Evolutionary conservation across 164 flowering plant genomes (phyloP).

Genomic region (Kingdonia uniflora): DNA sequence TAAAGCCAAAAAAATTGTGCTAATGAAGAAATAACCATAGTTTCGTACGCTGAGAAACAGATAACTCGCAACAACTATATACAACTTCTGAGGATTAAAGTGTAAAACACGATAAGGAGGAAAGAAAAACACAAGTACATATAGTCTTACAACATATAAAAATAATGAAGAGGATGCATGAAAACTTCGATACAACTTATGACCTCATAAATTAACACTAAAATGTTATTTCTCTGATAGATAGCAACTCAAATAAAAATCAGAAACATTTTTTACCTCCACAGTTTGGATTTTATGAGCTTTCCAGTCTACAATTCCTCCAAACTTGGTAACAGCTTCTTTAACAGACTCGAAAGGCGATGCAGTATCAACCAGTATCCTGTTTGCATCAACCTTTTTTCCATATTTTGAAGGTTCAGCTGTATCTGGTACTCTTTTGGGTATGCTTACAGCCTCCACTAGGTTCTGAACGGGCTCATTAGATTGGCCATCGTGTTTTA

Average conservation of each 20-base stretch:
- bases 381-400: conserved; percentile 17
- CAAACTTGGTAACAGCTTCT: conserved; percentile 86
- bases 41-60: too few species aligned
- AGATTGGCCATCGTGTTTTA: conserved; percentile 4
- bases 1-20: too few species aligned
- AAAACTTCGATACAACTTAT: too few species aligned
- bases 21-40: too few species aligned
- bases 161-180: too few species aligned
- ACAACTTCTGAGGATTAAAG: too few species aligned
- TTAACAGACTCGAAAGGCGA: conserved; percentile 93
- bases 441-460: conserved; percentile 10
- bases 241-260: not conserved
- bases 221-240: too few species aligned
- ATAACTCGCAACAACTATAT: too few species aligned
- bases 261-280: conserved; percentile 40
- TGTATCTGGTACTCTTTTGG: conserved; percentile 11
- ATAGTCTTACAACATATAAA: too few species aligned
- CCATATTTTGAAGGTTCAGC: conserved; percentile 10
- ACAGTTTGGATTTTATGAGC: conserved; percentile 72
- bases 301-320: conserved; percentile 93
- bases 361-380: conserved; percentile 63
- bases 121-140: too few species aligned
- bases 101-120: too few species aligned
- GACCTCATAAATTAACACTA: too few species aligned
- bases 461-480: conserved; percentile 15